phyloP scores from a whole-genome alignment of 169 alveolate genomes.

The Eimeria sp. region DNA sequence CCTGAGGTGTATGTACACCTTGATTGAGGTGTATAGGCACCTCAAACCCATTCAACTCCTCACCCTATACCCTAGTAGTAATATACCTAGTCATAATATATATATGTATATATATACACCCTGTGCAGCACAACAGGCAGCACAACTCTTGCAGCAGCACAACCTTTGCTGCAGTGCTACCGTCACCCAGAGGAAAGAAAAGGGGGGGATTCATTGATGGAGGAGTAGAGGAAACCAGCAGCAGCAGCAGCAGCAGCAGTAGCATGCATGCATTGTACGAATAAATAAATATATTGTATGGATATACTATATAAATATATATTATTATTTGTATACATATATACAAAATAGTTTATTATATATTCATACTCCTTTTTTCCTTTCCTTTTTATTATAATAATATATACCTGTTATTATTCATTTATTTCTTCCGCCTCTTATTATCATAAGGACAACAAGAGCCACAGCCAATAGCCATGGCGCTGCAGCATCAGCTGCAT shows the following conservation, averaged over 20 bases:
- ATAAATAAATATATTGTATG: not conserved
- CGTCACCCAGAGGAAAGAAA: too few species aligned
- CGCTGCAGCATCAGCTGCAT: not conserved
- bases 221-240: not conserved
- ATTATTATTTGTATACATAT: not conserved
- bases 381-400: too few species aligned
- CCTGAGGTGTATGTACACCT: conserved; percentile 23
- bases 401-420: too few species aligned
- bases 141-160: not conserved
- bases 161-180: too few species aligned
- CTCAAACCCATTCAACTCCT: not conserved
- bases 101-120: not conserved
- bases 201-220: not conserved
- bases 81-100: not conserved
- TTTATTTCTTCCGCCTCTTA: too few species aligned
- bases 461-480: not conserved
- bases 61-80: not conserved
- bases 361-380: not conserved
- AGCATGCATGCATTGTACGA: not conserved
- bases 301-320: not conserved
- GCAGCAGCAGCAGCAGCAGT: too few species aligned
- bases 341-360: not conserved
- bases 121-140: not conserved
- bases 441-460: not conserved
- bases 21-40: conserved; percentile 1